Percentiles rank a stretch among this genome's conserved stretches.
Evolutionary conservation across 108 stramenopile species (phyloP).

Genomic region (Nitzschia palea): DNA sequence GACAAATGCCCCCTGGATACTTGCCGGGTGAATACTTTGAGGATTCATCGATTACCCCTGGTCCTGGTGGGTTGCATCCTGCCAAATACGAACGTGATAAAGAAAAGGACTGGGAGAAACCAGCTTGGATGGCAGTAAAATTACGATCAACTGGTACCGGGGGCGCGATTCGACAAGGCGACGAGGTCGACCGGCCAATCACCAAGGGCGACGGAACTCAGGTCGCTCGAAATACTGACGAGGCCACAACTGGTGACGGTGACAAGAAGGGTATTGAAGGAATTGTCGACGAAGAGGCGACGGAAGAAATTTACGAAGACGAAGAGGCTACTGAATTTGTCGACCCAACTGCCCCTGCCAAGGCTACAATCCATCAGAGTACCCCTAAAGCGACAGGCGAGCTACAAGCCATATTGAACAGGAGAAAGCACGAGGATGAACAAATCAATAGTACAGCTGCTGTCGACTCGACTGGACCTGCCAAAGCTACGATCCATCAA

Average conservation of each 20-base stretch:
- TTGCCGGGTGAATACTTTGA: slow-evolving; percentile 13
- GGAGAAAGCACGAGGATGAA: too few relatives aligned
- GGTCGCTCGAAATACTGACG: too few relatives aligned
- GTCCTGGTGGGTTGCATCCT: background rate
- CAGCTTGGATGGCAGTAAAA: slow-evolving; percentile 32
- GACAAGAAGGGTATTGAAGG: background rate
- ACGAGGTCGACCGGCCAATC: background rate
- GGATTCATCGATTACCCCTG: background rate
- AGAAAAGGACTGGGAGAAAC: slow-evolving; percentile 27
- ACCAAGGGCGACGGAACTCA: background rate
- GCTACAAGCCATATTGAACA: too few relatives aligned
- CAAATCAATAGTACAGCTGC: too few relatives aligned
- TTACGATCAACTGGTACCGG: slow-evolving; percentile 16
- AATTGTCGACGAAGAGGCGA: background rate
- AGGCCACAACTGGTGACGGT: too few relatives aligned
- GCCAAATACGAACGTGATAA: slow-evolving; percentile 17
- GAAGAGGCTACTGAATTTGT: slow-evolving; percentile 9
- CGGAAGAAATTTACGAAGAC: slow-evolving; percentile 7
- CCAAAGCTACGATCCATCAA: too few relatives aligned
- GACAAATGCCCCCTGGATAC: slow-evolving; percentile 12
- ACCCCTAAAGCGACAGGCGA: too few relatives aligned
- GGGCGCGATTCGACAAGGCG: slow-evolving; percentile 19
- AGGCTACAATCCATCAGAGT: too few relatives aligned
- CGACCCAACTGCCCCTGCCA: too few relatives aligned
- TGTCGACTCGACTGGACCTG: too few relatives aligned